Base-by-base conservation (phyloP, 805 yeast genomes). In the Maudiozyma bulderi region DNA sequence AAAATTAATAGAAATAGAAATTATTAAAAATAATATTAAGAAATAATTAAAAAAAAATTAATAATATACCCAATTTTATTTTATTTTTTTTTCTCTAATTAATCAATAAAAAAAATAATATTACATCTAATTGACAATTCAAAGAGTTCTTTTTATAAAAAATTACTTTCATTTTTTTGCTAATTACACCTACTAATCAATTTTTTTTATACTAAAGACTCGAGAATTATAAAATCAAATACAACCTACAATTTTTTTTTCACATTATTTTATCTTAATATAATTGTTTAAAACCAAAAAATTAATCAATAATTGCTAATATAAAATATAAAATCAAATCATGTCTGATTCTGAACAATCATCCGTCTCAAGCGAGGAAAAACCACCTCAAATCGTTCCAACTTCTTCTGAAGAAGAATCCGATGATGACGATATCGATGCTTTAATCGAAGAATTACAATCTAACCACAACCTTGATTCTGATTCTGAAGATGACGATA, bases 391-490 rank as follows among this genome's bases (percentile, higher is more conserved):
- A 47, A 32, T 46, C 29, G 49, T 48, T 32, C 43, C 34, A 31
- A 45, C 48, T 14, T 48, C 56, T 26, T 50, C 54, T 49, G 76
- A 59, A 41, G 80, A 66, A 26, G 78, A 69, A 14, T 81, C 74
- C n/a, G 84, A 77, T 33, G 84, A 77, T 46, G 84, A 78, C 54
- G 85, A 81, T 62, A 81, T 81, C 57, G 86, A 81, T 62, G 85
- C 81, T 67, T 78, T 83, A 69, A 78, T 83, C 61, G 75, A 78
- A 56, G 95, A 87, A 64, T 75, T 88, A 62, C 95, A 87, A 73
- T 73, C 76, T 48, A 72, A 81, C 69, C 75, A 73, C 56, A 80
- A 76, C 58, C 62, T 44, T 37, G 77, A 62, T 34, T 78, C 66
- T 10, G 80, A 65, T 3, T 83, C 74, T 1, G 80, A 71, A 1